These are phyloP conservation scores for Aspergillus viridinutans DNA, from an alignment of 2,329 filamentous ascomycete species.

Conservation along the genomic window DNA sequence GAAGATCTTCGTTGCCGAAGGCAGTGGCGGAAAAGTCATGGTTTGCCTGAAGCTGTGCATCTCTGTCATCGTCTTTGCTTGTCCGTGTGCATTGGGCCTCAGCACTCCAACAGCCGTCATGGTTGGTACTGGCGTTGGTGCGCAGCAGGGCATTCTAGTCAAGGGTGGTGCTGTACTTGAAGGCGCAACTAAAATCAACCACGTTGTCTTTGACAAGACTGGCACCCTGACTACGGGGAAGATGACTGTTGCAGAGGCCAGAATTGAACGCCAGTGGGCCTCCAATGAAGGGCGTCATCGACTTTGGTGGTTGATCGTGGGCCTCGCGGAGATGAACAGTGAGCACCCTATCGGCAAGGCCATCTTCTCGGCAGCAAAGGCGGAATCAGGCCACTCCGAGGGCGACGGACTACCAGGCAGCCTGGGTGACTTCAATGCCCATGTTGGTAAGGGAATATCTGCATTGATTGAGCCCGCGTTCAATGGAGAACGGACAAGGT, in stretches of 20 bases:
- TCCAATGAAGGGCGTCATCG: slow-evolving; percentile 63
- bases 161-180: slow-evolving; percentile 93
- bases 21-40: slow-evolving; percentile 88
- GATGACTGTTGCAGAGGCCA: slow-evolving; percentile 80
- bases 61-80: slow-evolving; percentile 96
- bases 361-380: slow-evolving; percentile 70
- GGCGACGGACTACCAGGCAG: slow-evolving; percentile 77
- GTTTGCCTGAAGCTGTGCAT: slow-evolving; percentile 97
- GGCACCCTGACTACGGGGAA: slow-evolving; percentile 91
- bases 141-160: slow-evolving; percentile 93
- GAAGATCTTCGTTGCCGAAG: slow-evolving; percentile 73
- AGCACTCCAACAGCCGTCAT: slow-evolving; percentile 96
- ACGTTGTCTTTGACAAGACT: slow-evolving; percentile 92
- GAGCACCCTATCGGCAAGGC: slow-evolving; percentile 96
- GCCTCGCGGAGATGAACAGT: slow-evolving; percentile 90
- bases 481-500: slow-evolving; percentile 63
- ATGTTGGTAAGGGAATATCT: slow-evolving; percentile 78
- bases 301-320: slow-evolving; percentile 94
- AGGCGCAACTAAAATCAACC: slow-evolving; percentile 81
- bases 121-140: slow-evolving; percentile 96
- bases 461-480: slow-evolving; percentile 75
- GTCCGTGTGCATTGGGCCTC: slow-evolving; percentile 91
- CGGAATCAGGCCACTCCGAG: slow-evolving; percentile 65
- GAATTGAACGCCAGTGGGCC: slow-evolving; percentile 65
- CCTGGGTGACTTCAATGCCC: slow-evolving; percentile 77